Base-by-base conservation (phyloP, 495 filamentous ascomycete species). In the Talaromyces trachyspermus region DNA sequence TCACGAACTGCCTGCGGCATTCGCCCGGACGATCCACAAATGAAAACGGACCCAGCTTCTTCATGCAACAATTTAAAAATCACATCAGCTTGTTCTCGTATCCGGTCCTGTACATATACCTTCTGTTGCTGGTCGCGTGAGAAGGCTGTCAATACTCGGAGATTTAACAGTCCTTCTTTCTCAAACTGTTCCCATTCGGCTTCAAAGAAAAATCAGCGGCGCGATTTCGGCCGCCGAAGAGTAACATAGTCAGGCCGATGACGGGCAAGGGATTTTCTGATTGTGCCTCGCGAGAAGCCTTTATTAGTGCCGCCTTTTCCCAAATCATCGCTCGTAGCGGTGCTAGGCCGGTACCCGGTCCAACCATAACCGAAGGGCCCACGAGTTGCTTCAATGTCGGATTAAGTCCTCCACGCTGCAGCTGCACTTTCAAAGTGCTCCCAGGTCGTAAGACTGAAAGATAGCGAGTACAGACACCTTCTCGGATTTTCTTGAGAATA, bases 1-100 rank as follows among this genome's bases (percentile, higher is more conserved):
- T 79, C 74, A n/a, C 86, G 73, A 5, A 96, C 88, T n/a, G 86
- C 83, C 52, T 82, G 73, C 10, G 94, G 89, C 94, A 98, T 98
- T 50, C 80, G 75, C 2, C 84, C 86, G 0, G 81, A 81, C 20
- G 80, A 89, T 5, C 92, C 92, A 62, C 92, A 97, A 9, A 98
- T 75, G 62, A 79, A 87, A 2, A 89, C 70, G 2, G 79, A 69
- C 0, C 80, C 86, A 1, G 61, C 48, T 20, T 65, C 47, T 23
- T 70, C 62, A 42, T 73, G 60, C 9, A 96, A 58, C 23, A 81
- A 57, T 3, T 74, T 56, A 54, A 75, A 83, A 4, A 96, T 74
- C 22, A 73, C 52, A 7, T 49, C 32, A 0, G 71, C 75, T 14
- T 88, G 65, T 55, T 80, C 64, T 0, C 81, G 75, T 37, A 99